phyloP scores from a whole-genome alignment of 768 basidiomycete genomes.

The Rossbeevera mucosa region DNA sequence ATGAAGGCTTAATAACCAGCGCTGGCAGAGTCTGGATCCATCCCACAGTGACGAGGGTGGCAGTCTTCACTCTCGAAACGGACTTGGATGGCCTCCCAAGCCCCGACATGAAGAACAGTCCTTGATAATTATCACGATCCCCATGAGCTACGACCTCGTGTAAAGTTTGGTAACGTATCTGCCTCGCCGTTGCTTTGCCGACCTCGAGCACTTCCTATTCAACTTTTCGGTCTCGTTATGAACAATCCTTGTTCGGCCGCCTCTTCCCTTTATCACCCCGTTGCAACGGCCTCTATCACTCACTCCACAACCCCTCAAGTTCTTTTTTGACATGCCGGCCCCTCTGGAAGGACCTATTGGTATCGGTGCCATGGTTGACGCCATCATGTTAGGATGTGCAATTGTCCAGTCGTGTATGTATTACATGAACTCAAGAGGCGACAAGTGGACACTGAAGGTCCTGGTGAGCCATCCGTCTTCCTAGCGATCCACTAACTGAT shows the following conservation, averaged over 20 bases:
- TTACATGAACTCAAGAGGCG: conserved; percentile 17
- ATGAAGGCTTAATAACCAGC: too few relatives aligned
- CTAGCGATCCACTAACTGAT: background rate
- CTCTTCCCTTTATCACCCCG: conserved; percentile 15
- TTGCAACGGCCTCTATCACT: background rate
- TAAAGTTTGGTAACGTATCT: conserved; percentile 17
- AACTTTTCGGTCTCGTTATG: conserved; percentile 6
- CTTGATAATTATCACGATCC: conserved; percentile 13
- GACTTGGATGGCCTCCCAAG: conserved; percentile 8
- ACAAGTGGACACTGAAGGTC: conserved; percentile 10
- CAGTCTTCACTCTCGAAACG: background rate
- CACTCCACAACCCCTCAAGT: background rate
- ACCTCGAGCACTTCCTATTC: conserved; percentile 3
- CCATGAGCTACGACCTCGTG: background rate
- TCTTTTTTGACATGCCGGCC: conserved; percentile 11
- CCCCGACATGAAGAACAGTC: conserved; percentile 17
- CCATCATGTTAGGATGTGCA: conserved; percentile 22
- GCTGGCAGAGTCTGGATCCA: background rate
- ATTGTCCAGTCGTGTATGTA: conserved; percentile 26
- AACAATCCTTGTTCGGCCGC: conserved; percentile 8
- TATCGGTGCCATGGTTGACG: conserved; percentile 19
- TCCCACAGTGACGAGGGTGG: background rate
- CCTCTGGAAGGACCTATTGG: conserved; percentile 26
- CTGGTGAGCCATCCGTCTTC: conserved; percentile 14
- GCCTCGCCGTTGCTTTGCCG: conserved; percentile 12